Percentiles rank a stretch among this genome's conserved stretches.
Evolutionary conservation across 2,329 filamentous ascomycete species (phyloP).

Genomic region (Ceratocystis diversiconidia): DNA sequence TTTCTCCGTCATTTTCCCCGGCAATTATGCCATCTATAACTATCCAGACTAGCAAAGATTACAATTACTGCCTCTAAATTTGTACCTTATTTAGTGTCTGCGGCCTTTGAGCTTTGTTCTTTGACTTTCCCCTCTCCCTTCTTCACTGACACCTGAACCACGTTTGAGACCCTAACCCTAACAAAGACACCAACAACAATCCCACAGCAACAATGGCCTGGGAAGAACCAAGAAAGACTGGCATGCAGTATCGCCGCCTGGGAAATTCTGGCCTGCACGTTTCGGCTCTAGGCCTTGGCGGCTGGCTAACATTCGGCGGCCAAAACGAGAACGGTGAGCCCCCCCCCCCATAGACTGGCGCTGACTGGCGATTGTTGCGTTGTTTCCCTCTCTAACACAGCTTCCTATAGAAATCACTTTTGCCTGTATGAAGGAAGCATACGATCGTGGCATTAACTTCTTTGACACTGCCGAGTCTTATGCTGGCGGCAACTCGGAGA

Average conservation of each 20-base stretch:
- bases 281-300: constrained; percentile 50
- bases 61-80: neutral
- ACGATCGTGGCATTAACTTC: constrained; percentile 47
- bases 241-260: constrained; percentile 32
- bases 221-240: constrained; percentile 31
- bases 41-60: neutral
- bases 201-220: constrained; percentile 27
- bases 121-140: neutral
- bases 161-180: neutral
- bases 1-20: constrained; percentile 21
- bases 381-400: neutral
- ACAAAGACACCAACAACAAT: neutral
- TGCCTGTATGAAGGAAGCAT: constrained; percentile 47
- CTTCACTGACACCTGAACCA: neutral
- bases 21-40: constrained; percentile 1
- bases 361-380: no score
- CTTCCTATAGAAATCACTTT: constrained; percentile 31
- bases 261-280: constrained; percentile 43
- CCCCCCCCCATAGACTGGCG: neutral
- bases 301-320: constrained; percentile 54
- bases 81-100: neutral
- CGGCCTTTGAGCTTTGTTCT: neutral
- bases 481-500: constrained; percentile 45
- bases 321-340: constrained; percentile 25
- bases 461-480: constrained; percentile 48